Evolutionary conservation across 202 grass and related monocot genomes (phyloP).

Genomic region (Tripidium arundinaceum): DNA sequence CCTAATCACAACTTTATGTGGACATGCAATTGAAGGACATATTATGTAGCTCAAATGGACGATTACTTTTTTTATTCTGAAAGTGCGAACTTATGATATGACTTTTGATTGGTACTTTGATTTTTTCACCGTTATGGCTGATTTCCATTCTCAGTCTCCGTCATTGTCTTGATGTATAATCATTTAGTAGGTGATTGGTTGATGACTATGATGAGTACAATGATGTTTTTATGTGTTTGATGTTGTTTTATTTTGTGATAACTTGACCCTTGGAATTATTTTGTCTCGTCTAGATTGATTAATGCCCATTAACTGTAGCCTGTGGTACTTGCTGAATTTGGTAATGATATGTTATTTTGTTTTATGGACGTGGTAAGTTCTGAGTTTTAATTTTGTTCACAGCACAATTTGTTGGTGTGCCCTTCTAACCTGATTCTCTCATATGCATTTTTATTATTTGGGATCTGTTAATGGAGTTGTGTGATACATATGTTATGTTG

Average conservation of each 20-base stretch:
- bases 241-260: background rate
- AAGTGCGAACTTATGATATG: background rate
- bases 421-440: background rate
- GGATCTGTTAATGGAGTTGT: background rate
- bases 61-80: background rate
- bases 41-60: too few species aligned
- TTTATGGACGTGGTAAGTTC: background rate
- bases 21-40: too few species aligned
- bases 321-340: background rate
- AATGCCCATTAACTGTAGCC: background rate
- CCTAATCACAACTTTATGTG: too few species aligned
- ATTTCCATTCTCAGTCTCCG: background rate
- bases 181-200: background rate
- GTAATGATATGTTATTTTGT: background rate
- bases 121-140: background rate
- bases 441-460: background rate
- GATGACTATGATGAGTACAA: background rate
- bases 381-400: background rate
- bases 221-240: background rate
- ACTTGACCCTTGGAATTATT: background rate
- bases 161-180: background rate
- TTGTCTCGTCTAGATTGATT: background rate
- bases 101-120: background rate
- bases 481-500: background rate
- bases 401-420: background rate